Percentiles rank a stretch among this genome's conserved stretches.
These are phyloP conservation scores for Pyrrhoderma noxium DNA, from an alignment of 1,284 basidiomycete species.

Conservation along the genomic window DNA sequence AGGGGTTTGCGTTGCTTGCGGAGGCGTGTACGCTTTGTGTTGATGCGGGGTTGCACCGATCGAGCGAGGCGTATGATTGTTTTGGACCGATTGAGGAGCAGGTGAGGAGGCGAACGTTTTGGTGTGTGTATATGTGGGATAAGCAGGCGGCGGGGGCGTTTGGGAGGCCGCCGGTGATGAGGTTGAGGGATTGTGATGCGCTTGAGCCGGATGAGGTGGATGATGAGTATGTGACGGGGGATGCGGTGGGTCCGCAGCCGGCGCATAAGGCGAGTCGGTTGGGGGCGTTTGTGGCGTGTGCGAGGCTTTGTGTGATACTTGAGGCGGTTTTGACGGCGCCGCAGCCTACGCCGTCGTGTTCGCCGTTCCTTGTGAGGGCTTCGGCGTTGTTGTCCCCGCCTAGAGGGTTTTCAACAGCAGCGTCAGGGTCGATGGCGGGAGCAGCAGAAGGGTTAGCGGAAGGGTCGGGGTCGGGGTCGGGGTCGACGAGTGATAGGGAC, in stretches of 20 bases:
- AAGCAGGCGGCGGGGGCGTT: conserved; percentile 82
- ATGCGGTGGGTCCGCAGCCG: conserved; percentile 61
- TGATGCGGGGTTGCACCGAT: conserved; percentile 82
- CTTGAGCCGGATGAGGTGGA: conserved; percentile 78
- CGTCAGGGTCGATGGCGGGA: no score
- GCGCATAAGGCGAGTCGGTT: conserved; percentile 67
- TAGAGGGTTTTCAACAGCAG: no score
- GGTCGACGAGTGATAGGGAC: conserved; percentile 40
- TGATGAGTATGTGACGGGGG: conserved; percentile 78
- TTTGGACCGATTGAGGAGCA: conserved; percentile 85
- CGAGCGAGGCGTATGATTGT: conserved; percentile 80
- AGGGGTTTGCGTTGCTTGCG: conserved; percentile 75
- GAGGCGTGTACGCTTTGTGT: conserved; percentile 79
- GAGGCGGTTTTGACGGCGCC: conserved; percentile 72
- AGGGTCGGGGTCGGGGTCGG: neutral
- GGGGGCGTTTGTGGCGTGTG: conserved; percentile 67
- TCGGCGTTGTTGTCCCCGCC: conserved; percentile 36
- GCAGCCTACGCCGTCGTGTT: conserved; percentile 50
- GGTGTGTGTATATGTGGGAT: conserved; percentile 92
- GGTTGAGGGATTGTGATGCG: conserved; percentile 81
- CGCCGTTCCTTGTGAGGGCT: conserved; percentile 56
- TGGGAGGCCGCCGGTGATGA: conserved; percentile 77
- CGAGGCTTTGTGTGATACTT: conserved; percentile 76
- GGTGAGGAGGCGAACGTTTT: conserved; percentile 85
- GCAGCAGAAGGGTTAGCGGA: no score